phyloP scores from a whole-genome alignment of 2,329 filamentous ascomycete genomes.

The Aspergillus latus region DNA sequence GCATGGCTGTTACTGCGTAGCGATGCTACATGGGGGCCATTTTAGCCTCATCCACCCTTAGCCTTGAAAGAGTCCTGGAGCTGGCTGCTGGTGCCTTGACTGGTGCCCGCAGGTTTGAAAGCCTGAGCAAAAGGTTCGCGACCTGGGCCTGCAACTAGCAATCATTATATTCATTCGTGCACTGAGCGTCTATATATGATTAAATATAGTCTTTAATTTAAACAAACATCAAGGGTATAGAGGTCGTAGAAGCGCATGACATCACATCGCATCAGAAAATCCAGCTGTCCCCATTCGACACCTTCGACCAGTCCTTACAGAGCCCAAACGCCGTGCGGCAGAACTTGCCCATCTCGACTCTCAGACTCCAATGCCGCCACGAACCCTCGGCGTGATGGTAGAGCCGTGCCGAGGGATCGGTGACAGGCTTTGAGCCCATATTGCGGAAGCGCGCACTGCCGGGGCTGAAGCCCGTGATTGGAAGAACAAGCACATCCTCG shows the following conservation, averaged over 20 bases:
- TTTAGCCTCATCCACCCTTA: too few species aligned
- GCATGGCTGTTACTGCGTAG: too few species aligned
- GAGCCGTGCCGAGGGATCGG: slow-evolving; percentile 30
- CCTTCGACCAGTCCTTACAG: slow-evolving; percentile 33
- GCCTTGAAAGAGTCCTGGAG: too few species aligned
- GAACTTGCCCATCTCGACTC: slow-evolving; percentile 32
- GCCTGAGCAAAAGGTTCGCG: too few species aligned
- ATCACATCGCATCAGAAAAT: background rate
- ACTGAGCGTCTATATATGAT: background rate
- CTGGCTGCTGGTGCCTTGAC: too few species aligned
- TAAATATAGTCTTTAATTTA: background rate
- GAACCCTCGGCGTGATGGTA: slow-evolving; percentile 33
- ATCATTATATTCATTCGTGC: too few species aligned
- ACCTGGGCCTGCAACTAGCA: too few species aligned
- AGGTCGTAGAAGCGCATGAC: too few species aligned
- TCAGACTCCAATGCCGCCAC: slow-evolving; percentile 29
- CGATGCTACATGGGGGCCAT: too few species aligned
- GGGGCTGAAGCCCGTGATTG: slow-evolving; percentile 36
- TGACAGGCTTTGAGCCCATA: slow-evolving; percentile 35
- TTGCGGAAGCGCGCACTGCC: slow-evolving; percentile 31
- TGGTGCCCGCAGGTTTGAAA: too few species aligned
- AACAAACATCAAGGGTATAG: too few species aligned
- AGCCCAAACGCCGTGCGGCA: slow-evolving; percentile 34
- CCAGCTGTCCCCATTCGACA: slow-evolving; percentile 9
- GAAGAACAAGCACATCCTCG: slow-evolving; percentile 34